phyloP scores from a whole-genome alignment of 2,329 filamentous ascomycete genomes.

The Cryphonectria radicalis region DNA sequence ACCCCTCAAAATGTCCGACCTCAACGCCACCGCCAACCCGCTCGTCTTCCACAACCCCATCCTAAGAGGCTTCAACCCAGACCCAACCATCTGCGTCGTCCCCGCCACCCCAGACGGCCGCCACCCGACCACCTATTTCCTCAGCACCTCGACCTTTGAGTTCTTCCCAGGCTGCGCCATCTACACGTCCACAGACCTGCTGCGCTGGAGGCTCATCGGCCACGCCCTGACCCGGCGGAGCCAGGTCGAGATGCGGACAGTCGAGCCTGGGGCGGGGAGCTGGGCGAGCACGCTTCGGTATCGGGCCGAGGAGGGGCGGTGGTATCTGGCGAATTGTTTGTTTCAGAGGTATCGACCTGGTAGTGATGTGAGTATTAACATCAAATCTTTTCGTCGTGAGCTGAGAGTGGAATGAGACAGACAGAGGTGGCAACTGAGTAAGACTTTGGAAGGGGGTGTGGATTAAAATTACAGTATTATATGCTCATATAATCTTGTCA shows the following conservation, averaged over 20 bases:
- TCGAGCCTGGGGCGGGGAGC: constrained; percentile 55
- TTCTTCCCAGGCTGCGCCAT: constrained; percentile 65
- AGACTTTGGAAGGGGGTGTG: neutral
- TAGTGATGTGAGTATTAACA: constrained; percentile 32
- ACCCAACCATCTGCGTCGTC: constrained; percentile 55
- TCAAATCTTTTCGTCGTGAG: neutral
- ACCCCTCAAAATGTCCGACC: constrained; percentile 4
- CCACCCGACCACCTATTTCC: constrained; percentile 51
- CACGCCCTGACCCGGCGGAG: constrained; percentile 55
- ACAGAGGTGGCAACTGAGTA: neutral
- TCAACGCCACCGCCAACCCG: constrained; percentile 5
- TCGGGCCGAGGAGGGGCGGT: constrained; percentile 42
- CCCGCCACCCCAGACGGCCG: constrained; percentile 35
- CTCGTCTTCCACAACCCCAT: constrained; percentile 53
- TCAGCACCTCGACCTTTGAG: constrained; percentile 66
- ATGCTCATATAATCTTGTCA: neutral
- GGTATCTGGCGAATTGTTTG: constrained; percentile 51
- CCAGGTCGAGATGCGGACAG: constrained; percentile 56
- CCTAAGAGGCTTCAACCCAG: constrained; percentile 64
- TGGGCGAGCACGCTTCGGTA: constrained; percentile 55
- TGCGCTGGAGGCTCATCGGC: constrained; percentile 57
- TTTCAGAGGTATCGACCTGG: constrained; percentile 50
- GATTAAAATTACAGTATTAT: neutral
- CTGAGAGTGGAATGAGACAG: neutral
- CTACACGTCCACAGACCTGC: constrained; percentile 58